Evolutionary conservation across 495 filamentous ascomycete species (phyloP).

Genomic region (Daldinia bambusicola): DNA sequence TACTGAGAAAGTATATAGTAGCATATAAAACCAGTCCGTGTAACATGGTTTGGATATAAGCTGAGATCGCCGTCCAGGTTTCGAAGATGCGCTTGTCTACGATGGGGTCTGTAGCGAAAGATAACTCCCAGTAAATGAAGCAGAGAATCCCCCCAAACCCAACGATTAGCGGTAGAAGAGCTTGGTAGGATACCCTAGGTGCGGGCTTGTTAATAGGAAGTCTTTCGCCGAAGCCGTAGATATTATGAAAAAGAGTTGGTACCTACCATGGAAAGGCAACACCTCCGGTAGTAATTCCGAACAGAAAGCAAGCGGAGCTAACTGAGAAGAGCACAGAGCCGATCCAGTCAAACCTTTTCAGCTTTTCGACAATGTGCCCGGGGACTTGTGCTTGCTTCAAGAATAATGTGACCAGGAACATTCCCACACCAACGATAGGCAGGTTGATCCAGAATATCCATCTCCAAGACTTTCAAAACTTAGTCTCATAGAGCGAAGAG

Average conservation of each 20-base stretch:
- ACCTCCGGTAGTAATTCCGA: constrained; percentile 64
- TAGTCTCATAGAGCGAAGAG: constrained; percentile 40
- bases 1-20: constrained; percentile 66
- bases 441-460: constrained; percentile 61
- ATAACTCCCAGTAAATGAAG: constrained; percentile 61
- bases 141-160: constrained; percentile 56
- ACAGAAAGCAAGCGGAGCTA: constrained; percentile 56
- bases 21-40: constrained; percentile 61
- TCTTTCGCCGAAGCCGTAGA: constrained; percentile 7
- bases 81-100: constrained; percentile 55
- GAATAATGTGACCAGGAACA: constrained; percentile 54
- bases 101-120: constrained; percentile 56
- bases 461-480: constrained; percentile 26
- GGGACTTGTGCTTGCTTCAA: constrained; percentile 50
- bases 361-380: constrained; percentile 54
- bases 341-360: constrained; percentile 66
- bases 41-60: constrained; percentile 57
- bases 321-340: constrained; percentile 64
- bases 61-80: constrained; percentile 51
- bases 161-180: constrained; percentile 64
- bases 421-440: constrained; percentile 53
- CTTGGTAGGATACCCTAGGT: constrained; percentile 51
- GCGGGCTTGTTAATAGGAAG: background rate
- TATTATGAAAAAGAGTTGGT: background rate
- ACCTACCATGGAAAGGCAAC: constrained; percentile 61